Conservation (phyloP, 202 grass and related monocot genomes). For the Digitaria exilis region DNA sequence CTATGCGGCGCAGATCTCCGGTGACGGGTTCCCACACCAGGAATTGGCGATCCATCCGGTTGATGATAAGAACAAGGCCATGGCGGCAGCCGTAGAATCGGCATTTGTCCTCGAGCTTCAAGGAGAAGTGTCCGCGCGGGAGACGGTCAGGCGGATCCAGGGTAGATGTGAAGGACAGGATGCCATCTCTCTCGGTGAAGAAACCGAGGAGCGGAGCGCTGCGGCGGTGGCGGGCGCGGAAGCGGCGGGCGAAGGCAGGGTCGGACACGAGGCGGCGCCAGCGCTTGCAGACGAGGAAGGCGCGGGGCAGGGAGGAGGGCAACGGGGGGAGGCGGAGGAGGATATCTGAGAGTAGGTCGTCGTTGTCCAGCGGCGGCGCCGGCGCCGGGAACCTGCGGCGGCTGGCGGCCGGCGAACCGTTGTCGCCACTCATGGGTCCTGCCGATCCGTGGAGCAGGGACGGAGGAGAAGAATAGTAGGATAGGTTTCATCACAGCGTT, state of each 20-base stretch:
- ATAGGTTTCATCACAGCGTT: no score
- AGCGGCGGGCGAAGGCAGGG: not conserved
- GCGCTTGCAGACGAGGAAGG: slow-evolving; percentile 7
- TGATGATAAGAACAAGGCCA: not conserved
- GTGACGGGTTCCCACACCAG: slow-evolving; percentile 19
- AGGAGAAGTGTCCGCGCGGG: not conserved
- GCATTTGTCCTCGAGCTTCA: not conserved
- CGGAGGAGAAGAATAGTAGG: no score
- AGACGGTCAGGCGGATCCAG: not conserved
- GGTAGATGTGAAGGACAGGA: not conserved
- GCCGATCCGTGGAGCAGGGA: no score
- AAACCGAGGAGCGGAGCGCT: not conserved
- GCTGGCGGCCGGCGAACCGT: not conserved
- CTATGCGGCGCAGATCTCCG: not conserved
- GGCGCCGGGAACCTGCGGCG: not conserved
- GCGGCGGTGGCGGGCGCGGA: slow-evolving; percentile 24
- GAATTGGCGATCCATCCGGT: not conserved
- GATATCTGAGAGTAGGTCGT: slow-evolving; percentile 1
- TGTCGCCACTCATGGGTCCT: no score
- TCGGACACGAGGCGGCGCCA: not conserved
- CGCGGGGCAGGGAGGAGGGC: slow-evolving; percentile 1
- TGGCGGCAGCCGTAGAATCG: not conserved
- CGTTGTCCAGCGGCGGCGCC: not conserved
- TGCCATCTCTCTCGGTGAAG: fast-evolving
- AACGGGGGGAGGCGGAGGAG: not conserved